phyloP scores from a whole-genome alignment of 768 basidiomycete species.

The Psilocybe cubensis region DNA sequence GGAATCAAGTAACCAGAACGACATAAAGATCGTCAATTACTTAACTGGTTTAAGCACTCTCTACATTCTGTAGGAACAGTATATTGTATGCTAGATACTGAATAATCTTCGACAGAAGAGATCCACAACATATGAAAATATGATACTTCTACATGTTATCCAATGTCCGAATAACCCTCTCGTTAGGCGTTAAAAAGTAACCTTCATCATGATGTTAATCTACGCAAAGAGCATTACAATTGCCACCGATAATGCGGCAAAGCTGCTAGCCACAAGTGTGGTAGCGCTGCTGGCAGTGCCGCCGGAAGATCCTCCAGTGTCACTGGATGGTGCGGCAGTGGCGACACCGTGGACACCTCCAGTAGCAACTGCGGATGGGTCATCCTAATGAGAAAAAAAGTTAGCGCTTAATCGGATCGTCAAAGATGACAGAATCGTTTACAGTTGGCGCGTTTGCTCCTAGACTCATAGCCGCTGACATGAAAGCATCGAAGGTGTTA shows the following conservation, averaged over 20 bases:
- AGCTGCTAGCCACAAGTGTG: slow-evolving; percentile 14
- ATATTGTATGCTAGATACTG: neutral
- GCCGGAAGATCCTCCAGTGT: slow-evolving; percentile 13
- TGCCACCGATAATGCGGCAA: slow-evolving; percentile 13
- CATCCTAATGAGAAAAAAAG: slow-evolving; percentile 28
- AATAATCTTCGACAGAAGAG: neutral
- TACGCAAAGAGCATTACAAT: slow-evolving; percentile 12
- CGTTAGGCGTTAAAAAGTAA: neutral
- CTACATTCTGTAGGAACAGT: neutral
- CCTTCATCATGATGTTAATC: neutral
- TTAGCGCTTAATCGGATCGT: neutral
- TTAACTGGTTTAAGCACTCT: too few relatives aligned
- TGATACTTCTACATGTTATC: neutral
- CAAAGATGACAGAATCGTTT: slow-evolving; percentile 8
- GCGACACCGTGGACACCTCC: slow-evolving; percentile 47
- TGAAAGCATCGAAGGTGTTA: slow-evolving; percentile 45
- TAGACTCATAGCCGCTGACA: slow-evolving; percentile 37
- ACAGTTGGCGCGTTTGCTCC: slow-evolving; percentile 42
- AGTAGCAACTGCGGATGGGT: slow-evolving; percentile 40
- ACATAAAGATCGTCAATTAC: neutral
- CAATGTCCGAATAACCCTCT: neutral
- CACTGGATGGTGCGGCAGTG: slow-evolving; percentile 29
- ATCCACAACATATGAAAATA: neutral
- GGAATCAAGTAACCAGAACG: neutral
- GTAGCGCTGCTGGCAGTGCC: slow-evolving; percentile 10